These are phyloP conservation scores for Akanthomyces lecanii DNA, from an alignment of 2,329 filamentous ascomycete genomes.

Conservation along the genomic window DNA sequence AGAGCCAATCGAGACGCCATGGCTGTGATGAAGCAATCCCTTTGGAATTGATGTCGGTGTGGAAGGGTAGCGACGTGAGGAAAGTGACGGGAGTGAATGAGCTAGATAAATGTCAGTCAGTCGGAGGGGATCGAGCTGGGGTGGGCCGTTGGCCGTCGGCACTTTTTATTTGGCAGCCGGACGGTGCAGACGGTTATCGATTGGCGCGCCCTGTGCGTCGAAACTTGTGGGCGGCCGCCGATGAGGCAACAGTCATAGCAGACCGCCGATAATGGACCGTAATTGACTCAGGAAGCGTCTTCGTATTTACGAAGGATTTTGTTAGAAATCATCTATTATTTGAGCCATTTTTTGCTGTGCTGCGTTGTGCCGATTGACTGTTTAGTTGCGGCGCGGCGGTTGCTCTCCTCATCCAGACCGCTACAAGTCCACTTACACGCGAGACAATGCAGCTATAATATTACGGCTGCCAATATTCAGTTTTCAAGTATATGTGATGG, in stretches of 20 bases:
- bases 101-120: conserved; percentile 3
- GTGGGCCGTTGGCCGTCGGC: background rate
- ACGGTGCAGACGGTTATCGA: background rate
- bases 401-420: too few species aligned
- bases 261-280: background rate
- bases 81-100: conserved; percentile 3
- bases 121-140: background rate
- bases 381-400: too few species aligned
- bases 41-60: background rate
- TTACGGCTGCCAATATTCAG: too few species aligned
- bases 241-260: background rate
- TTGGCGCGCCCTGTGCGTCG: conserved; percentile 5
- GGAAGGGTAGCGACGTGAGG: background rate
- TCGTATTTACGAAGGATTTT: background rate
- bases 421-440: background rate
- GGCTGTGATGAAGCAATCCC: background rate
- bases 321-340: background rate
- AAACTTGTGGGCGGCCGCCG: background rate
- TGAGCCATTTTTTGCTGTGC: background rate
- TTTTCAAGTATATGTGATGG: too few species aligned
- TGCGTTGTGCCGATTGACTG: background rate
- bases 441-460: too few species aligned
- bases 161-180: background rate
- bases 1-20: conserved; percentile 14
- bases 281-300: background rate